Percentiles rank a stretch among this genome's conserved stretches.
phyloP scores from a whole-genome alignment of 2,329 filamentous ascomycete species.

The Beauveria sp. region DNA sequence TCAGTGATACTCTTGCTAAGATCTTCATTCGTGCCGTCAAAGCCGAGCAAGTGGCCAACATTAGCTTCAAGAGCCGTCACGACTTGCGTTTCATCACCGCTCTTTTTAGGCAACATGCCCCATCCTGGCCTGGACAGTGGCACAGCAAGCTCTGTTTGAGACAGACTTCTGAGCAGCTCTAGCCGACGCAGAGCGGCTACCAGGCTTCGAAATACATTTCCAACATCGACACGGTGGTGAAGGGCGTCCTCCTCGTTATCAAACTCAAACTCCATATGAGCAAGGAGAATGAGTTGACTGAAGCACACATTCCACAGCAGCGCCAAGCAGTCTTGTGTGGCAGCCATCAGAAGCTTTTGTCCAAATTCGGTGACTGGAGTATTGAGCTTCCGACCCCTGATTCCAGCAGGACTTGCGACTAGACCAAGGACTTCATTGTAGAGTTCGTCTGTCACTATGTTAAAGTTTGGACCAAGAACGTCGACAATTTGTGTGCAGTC shows the following conservation, averaged over 20 bases:
- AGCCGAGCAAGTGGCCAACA: slow-evolving; percentile 55
- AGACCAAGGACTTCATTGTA: slow-evolving; percentile 44
- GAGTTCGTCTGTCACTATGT: slow-evolving; percentile 45
- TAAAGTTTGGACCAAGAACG: slow-evolving; percentile 59
- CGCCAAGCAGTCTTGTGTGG: slow-evolving; percentile 70
- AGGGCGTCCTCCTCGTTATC: slow-evolving; percentile 63
- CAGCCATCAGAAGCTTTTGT: slow-evolving; percentile 63
- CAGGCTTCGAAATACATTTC: slow-evolving; percentile 61
- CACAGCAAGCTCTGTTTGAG: slow-evolving; percentile 48
- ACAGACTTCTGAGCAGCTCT: slow-evolving; percentile 66
- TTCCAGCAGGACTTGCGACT: slow-evolving; percentile 37
- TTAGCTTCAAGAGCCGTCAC: slow-evolving; percentile 54
- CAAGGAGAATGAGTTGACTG: slow-evolving; percentile 72
- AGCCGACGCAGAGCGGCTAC: slow-evolving; percentile 64
- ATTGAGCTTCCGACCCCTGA: slow-evolving; percentile 36
- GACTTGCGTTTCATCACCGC: slow-evolving; percentile 37
- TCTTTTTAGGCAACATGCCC: slow-evolving; percentile 31
- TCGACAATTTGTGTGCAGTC: slow-evolving; percentile 64
- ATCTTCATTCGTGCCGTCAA: slow-evolving; percentile 43
- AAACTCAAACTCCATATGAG: slow-evolving; percentile 80
- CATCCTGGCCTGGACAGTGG: slow-evolving; percentile 34
- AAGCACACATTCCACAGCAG: slow-evolving; percentile 68
- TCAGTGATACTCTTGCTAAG: slow-evolving; percentile 57
- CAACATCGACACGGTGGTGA: slow-evolving; percentile 54
- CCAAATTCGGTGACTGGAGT: slow-evolving; percentile 67